Evolutionary conservation across 345 rosid species (phyloP).

Genomic region (Eucalyptus polybractea): DNA sequence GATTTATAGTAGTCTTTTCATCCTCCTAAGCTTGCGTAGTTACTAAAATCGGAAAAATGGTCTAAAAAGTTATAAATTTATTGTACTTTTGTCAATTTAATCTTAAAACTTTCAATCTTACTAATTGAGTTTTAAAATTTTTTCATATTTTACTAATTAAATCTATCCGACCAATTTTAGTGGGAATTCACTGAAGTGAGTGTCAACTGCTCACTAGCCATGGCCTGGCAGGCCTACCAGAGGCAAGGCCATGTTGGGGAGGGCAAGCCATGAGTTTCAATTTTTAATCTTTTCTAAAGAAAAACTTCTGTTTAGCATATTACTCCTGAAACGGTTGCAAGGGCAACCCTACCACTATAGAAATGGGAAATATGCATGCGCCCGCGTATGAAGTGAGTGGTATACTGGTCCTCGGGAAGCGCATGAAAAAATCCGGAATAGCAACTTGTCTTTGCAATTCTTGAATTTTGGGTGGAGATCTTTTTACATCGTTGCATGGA

Average conservation of each 20-base stretch:
- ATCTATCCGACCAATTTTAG: no score
- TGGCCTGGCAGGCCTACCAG: accelerated
- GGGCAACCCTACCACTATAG: neutral
- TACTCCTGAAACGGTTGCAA: neutral
- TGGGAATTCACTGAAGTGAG: no score
- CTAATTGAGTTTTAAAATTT: no score
- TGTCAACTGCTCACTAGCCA: no score
- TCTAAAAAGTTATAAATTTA: accelerated
- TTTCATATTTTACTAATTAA: accelerated
- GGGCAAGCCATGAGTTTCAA: no score
- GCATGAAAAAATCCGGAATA: neutral
- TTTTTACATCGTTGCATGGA: neutral
- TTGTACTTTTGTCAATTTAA: no score
- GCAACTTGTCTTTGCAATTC: neutral
- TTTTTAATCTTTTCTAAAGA: neutral
- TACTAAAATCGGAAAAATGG: neutral
- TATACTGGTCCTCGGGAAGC: neutral
- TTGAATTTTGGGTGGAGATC: neutral
- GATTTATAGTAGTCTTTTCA: neutral
- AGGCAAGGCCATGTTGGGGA: no score
- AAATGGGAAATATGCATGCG: neutral
- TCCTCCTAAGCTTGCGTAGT: neutral
- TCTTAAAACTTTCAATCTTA: no score
- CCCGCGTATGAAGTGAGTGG: neutral
- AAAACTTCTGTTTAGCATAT: neutral